Percentiles rank a stretch among this genome's conserved stretches.
phyloP scores from a whole-genome alignment of 208 protist genomes.

The Leishmania aethiopica region DNA sequence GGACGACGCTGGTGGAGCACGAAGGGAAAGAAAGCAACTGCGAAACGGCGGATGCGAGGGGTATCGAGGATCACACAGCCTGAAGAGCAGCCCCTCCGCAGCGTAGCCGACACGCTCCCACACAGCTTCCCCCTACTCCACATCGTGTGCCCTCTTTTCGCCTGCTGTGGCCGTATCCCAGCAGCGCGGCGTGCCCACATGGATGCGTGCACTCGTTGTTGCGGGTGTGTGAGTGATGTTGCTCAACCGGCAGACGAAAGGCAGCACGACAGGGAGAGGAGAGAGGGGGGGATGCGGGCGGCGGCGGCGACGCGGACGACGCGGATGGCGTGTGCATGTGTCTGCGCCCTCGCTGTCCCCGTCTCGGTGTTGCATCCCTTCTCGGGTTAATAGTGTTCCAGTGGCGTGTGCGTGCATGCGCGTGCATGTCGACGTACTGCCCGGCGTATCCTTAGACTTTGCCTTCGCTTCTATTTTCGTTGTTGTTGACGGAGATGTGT shows the following conservation, averaged over 20 bases:
- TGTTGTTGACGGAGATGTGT: neutral
- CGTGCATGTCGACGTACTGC: neutral
- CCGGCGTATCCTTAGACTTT: neutral
- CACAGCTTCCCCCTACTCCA: neutral
- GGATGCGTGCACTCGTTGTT: neutral
- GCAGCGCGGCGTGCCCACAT: neutral
- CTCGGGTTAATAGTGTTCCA: conserved; percentile 16
- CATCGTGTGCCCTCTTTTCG: neutral
- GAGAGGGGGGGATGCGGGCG: too few species aligned
- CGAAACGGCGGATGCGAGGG: neutral
- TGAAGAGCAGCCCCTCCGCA: neutral
- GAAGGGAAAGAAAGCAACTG: neutral
- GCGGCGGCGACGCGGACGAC: neutral
- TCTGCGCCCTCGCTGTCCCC: neutral
- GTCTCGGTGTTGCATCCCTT: neutral
- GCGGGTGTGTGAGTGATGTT: too few species aligned
- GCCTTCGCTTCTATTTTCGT: neutral
- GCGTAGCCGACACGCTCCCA: neutral
- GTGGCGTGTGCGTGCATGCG: neutral
- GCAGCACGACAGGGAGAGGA: neutral
- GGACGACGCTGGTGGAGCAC: neutral
- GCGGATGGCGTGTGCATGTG: neutral
- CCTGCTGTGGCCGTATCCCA: neutral
- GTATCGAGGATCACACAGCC: neutral
- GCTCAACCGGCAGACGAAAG: too few species aligned